phyloP scores from a whole-genome alignment of 2,329 filamentous ascomycete genomes.

The Monosporascus sp. region DNA sequence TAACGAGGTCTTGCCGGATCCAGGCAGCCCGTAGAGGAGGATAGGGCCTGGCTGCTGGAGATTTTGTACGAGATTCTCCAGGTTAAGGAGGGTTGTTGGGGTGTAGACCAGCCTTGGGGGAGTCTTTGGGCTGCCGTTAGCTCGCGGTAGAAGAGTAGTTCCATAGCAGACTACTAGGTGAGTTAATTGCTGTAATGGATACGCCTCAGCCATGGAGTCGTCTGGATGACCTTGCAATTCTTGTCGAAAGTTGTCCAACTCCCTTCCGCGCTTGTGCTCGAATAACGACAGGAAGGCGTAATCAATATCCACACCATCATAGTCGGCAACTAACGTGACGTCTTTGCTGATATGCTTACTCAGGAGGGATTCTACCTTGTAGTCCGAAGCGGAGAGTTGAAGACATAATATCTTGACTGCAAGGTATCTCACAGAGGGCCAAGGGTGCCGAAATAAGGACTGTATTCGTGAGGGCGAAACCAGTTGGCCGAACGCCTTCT shows the following conservation, averaged over 20 bases:
- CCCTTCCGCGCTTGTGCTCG: constrained; percentile 49
- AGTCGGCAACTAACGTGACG: constrained; percentile 59
- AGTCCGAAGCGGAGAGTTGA: constrained; percentile 74
- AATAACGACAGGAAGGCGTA: constrained; percentile 66
- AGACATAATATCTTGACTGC: constrained; percentile 77
- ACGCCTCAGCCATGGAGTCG: constrained; percentile 10
- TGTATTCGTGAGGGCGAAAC: constrained; percentile 65
- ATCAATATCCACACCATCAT: constrained; percentile 73
- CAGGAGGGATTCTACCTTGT: constrained; percentile 68
- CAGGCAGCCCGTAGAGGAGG: constrained; percentile 75
- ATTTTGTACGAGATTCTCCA: constrained; percentile 61
- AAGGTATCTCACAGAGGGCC: constrained; percentile 66
- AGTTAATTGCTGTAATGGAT: constrained; percentile 45
- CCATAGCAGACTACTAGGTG: constrained; percentile 60
- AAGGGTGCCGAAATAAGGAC: constrained; percentile 57
- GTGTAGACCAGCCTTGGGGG: constrained; percentile 61
- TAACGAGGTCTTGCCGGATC: constrained; percentile 85
- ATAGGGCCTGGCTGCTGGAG: constrained; percentile 67
- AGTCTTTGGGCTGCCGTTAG: constrained; percentile 42
- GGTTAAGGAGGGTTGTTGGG: constrained; percentile 65
- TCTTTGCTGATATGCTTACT: constrained; percentile 56
- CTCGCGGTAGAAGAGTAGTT: constrained; percentile 60
- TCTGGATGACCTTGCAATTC: constrained; percentile 26
- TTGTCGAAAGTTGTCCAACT: constrained; percentile 37
- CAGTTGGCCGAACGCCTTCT: constrained; percentile 58